These are phyloP conservation scores for Venturia effusa DNA, from an alignment of 2,329 filamentous ascomycete genomes.

Conservation along the genomic window DNA sequence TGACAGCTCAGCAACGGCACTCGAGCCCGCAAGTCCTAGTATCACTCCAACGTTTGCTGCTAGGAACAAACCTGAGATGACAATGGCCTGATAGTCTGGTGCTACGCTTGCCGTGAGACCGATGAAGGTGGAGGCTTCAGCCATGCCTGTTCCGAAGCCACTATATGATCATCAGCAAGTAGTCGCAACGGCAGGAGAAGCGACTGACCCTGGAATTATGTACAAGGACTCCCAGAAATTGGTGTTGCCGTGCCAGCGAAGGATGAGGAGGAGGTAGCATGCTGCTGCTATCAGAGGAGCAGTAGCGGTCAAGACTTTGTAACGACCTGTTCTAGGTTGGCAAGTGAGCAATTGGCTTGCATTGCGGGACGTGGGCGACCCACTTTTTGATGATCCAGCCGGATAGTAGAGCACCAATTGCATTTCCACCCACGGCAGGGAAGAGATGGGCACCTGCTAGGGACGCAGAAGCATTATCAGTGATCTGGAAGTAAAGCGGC, in stretches of 20 bases:
- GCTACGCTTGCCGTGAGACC: slow-evolving; percentile 37
- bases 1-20: slow-evolving; percentile 26
- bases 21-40: slow-evolving; percentile 28
- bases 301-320: slow-evolving; percentile 44
- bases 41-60: slow-evolving; percentile 32
- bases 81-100: slow-evolving; percentile 37
- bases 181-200: not conserved
- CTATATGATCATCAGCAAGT: slow-evolving; percentile 17
- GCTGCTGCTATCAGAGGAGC: slow-evolving; percentile 39
- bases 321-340: slow-evolving; percentile 42
- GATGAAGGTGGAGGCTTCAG: slow-evolving; percentile 37
- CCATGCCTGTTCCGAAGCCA: slow-evolving; percentile 41
- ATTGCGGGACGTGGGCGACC: not conserved
- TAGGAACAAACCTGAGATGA: slow-evolving; percentile 38
- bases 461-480: slow-evolving; percentile 45
- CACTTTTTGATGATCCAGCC: slow-evolving; percentile 45
- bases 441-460: slow-evolving; percentile 51
- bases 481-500: slow-evolving; percentile 60
- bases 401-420: slow-evolving; percentile 49
- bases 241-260: slow-evolving; percentile 51
- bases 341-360: not conserved
- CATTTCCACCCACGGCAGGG: slow-evolving; percentile 57
- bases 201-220: slow-evolving; percentile 37
- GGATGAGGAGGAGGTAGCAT: slow-evolving; percentile 40
- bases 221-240: slow-evolving; percentile 46